A percentile compares a stretch with the other conserved stretches of the same genome.
These are phyloP conservation scores for Crucibulum laeve DNA, from an alignment of 768 basidiomycete species.

Conservation along the genomic window DNA sequence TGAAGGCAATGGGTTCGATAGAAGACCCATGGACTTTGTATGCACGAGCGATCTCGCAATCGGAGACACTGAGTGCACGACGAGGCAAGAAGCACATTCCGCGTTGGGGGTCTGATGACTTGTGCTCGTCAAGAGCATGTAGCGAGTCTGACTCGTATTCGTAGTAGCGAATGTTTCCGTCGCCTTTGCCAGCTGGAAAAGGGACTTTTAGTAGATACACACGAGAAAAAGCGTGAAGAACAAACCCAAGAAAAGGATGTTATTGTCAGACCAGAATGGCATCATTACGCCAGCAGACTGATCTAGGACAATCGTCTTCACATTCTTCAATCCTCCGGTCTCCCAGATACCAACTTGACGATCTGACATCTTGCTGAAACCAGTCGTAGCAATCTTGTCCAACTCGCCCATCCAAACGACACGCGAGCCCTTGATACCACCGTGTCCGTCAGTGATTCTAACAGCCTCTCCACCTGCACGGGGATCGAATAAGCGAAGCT, in stretches of 20 bases:
- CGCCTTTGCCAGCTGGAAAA: constrained; percentile 79
- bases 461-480: constrained; percentile 80
- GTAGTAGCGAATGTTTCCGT: constrained; percentile 97
- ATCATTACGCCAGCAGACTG: constrained; percentile 91
- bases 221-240: constrained; percentile 5
- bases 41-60: constrained; percentile 93
- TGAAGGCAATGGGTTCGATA: constrained; percentile 92
- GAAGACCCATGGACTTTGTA: constrained; percentile 76
- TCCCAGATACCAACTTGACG: constrained; percentile 92
- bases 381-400: constrained; percentile 90
- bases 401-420: constrained; percentile 88
- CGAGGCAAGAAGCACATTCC: constrained; percentile 97
- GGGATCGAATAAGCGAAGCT: constrained; percentile 90
- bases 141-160: constrained; percentile 90
- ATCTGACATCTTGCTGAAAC: constrained; percentile 96
- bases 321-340: constrained; percentile 62
- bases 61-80: constrained; percentile 79
- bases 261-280: constrained; percentile 97
- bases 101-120: constrained; percentile 88
- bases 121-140: constrained; percentile 75
- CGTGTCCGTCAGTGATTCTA: constrained; percentile 79
- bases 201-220: constrained; percentile 4
- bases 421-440: constrained; percentile 89
- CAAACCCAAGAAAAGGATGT: constrained; percentile 78
- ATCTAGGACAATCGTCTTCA: constrained; percentile 80